A percentile compares a stretch with the other conserved stretches of the same genome.
Conservation (phyloP, 306 rosid genomes). For the Lathyrus oleraceus region DNA sequence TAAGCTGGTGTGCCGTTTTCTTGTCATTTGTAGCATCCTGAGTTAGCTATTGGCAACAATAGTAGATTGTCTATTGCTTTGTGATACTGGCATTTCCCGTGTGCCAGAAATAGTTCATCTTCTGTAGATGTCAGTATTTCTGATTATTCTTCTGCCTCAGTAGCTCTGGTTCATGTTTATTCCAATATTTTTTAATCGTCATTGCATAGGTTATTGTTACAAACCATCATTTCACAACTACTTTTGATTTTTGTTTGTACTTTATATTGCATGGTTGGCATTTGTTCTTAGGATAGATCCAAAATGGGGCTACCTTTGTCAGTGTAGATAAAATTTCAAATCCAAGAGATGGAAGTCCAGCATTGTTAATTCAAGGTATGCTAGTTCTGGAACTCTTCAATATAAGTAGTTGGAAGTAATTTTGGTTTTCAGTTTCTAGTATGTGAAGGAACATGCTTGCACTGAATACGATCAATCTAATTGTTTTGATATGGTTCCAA, state of each 20-base stretch:
- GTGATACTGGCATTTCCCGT: not conserved
- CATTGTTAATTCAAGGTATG: conserved; percentile 87
- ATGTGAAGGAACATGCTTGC: conserved; percentile 17
- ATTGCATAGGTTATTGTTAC: conserved; percentile 25
- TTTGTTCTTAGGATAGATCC: conserved; percentile 72
- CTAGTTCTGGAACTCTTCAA: conserved; percentile 23
- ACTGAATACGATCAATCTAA: conserved; percentile 2
- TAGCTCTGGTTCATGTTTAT: conserved; percentile 12
- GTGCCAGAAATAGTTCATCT: conserved; percentile 16
- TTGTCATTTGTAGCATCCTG: not conserved
- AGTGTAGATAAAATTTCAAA: conserved; percentile 71
- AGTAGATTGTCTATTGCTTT: not conserved
- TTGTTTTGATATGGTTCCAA: conserved; percentile 31
- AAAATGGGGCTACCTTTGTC: conserved; percentile 93
- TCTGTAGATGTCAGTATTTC: not conserved
- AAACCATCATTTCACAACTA: conserved; percentile 24
- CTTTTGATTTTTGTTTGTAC: conserved; percentile 39
- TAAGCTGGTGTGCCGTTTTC: conserved; percentile 8
- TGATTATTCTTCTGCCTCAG: not conserved
- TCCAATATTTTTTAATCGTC: not conserved
- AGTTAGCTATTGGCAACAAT: conserved; percentile 8
- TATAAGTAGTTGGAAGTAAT: conserved; percentile 15
- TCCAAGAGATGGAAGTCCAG: conserved; percentile 84
- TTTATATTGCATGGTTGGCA: conserved; percentile 43
- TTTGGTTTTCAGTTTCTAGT: conserved; percentile 30